Evolutionary conservation across 106 monocot genomes (phyloP), one percentile per base, ranked within the genome.

Genomic region (Phalaenopsis equestris): DNA sequence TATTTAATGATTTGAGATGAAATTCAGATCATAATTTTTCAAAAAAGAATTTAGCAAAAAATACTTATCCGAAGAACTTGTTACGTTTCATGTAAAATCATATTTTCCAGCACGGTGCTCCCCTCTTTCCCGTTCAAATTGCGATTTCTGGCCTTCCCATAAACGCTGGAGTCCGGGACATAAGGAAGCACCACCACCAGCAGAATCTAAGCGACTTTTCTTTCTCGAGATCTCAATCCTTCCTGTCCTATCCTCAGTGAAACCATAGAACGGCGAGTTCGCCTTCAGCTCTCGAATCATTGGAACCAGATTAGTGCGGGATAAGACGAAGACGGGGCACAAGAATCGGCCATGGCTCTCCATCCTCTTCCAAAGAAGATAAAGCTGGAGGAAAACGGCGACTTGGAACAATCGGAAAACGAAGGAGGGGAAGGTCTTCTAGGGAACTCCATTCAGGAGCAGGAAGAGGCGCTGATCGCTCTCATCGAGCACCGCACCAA

Each of bases 391-490:
- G 49, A 76, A 18, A 76, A 76, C 76, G 76, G 76, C 12, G 49
- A 18, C 4, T n/a, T 30, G 0, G 76, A 52, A 24, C 24, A 48
- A 21, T 76, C 76, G 23, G 49, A 24, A 47, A 76, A 12, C 8
- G 49, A 76, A 3, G 49, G n/a, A 19, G 57, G 14, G 41, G 72
- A 46, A 77, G 56, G 18, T 24, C 7, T 42, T 5, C n/a, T 55
- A 14, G 81, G 67, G 11, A 79, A 68, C 42, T 68, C 61, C 41
- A 67, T 55, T 2, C 12, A 36, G 7, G 92, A 92, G 67, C 84
- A 87, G 67, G 89, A 92, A 73, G 87, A 92, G 77, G 90, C 84
- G 42, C 79, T 92, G 15, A 39, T 85, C 49, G 92, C 92, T 23
- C 84, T 92, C 64, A 86, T 92, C 67, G 90, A 80, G 45, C 89